Percentiles rank a stretch among this genome's conserved stretches.
Evolutionary conservation across 371 early-diverging fungal species (phyloP).

Genomic region (Blakeslea trispora): DNA sequence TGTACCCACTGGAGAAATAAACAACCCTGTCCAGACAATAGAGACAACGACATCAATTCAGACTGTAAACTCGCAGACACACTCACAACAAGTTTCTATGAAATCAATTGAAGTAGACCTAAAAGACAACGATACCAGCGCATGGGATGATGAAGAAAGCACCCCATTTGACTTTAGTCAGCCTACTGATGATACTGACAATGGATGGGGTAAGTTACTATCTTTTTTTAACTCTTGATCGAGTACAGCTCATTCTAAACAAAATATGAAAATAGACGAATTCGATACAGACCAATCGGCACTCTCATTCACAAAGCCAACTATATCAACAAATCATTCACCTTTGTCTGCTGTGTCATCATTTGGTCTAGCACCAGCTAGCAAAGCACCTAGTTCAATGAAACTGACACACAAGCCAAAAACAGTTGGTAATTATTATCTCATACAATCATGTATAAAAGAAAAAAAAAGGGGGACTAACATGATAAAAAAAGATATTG

Average conservation of each 20-base stretch:
- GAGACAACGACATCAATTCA: neutral
- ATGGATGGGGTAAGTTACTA: slow-evolving; percentile 37
- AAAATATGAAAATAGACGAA: neutral
- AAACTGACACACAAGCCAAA: slow-evolving; percentile 43
- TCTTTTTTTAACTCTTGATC: neutral
- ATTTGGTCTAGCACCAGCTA: slow-evolving; percentile 17
- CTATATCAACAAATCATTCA: slow-evolving; percentile 3
- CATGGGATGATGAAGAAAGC: slow-evolving; percentile 45
- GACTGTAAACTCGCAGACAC: neutral
- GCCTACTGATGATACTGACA: slow-evolving; percentile 29
- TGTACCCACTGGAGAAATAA: slow-evolving; percentile 47
- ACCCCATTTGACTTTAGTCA: slow-evolving; percentile 15
- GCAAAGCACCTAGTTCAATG: slow-evolving; percentile 34
- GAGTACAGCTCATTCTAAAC: neutral
- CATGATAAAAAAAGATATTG: too few relatives aligned
- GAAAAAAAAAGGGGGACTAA: too few relatives aligned
- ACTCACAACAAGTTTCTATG: slow-evolving; percentile 4
- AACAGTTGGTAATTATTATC: slow-evolving; percentile 26
- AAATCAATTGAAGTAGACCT: slow-evolving; percentile 2
- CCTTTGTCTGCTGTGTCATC: slow-evolving; percentile 14
- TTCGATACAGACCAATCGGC: too few relatives aligned
- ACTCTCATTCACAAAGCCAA: neutral
- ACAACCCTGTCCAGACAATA: slow-evolving; percentile 2
- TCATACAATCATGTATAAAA: neutral
- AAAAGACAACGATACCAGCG: slow-evolving; percentile 18